phyloP scores from a whole-genome alignment of 495 filamentous ascomycete genomes.

The Neurospora hispaniola region DNA sequence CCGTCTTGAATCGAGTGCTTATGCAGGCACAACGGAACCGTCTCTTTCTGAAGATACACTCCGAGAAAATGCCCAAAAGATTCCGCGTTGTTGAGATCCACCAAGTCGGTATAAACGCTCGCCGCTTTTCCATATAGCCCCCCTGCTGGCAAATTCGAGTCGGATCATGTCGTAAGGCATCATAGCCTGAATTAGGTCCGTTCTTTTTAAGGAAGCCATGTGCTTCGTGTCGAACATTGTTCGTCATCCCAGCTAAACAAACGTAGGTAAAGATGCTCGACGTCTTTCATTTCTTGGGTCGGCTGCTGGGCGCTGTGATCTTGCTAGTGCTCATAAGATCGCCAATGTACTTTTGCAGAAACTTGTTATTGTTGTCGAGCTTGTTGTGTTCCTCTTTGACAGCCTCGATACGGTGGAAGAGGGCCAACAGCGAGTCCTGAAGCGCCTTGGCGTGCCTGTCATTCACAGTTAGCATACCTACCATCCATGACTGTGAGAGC shows the following conservation, averaged over 20 bases:
- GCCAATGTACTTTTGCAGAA: conserved; percentile 83
- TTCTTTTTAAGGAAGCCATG: not conserved
- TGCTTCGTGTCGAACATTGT: not conserved
- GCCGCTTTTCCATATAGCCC: not conserved
- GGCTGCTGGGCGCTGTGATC: conserved; percentile 51
- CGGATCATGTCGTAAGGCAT: not conserved
- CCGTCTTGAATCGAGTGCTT: not conserved
- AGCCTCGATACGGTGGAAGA: conserved; percentile 88
- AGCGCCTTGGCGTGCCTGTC: conserved; percentile 74
- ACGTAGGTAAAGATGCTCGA: not conserved
- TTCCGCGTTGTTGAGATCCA: not conserved
- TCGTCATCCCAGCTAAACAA: not conserved
- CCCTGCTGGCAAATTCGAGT: not conserved
- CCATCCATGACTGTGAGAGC: not conserved
- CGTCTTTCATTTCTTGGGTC: conserved; percentile 37
- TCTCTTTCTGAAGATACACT: not conserved
- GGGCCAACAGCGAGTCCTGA: conserved; percentile 75
- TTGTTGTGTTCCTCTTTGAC: conserved; percentile 91
- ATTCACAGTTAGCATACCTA: conserved; percentile 8
- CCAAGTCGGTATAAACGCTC: not conserved
- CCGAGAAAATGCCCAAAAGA: not conserved
- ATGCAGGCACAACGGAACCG: not conserved
- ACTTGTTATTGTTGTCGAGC: conserved; percentile 87
- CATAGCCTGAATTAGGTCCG: not conserved
- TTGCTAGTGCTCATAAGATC: conserved; percentile 75